phyloP scores from a whole-genome alignment of 768 basidiomycete species.

The Boletus bicolor region DNA sequence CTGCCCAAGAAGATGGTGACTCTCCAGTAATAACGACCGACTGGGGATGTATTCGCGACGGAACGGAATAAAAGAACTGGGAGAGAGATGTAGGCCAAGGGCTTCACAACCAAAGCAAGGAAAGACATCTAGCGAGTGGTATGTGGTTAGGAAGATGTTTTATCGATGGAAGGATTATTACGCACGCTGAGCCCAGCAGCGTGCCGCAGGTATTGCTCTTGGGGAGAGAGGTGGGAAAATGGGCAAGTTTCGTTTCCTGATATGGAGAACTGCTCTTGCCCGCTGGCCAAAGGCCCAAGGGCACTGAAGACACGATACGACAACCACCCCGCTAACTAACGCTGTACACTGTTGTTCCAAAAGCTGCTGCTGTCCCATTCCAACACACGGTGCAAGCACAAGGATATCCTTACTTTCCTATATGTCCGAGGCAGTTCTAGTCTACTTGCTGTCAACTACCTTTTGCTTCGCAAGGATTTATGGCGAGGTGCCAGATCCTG shows the following conservation, averaged over 20 bases:
- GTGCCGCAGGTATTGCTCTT: constrained; percentile 16
- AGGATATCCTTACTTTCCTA: background rate
- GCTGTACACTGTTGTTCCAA: background rate
- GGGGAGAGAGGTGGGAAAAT: constrained; percentile 33
- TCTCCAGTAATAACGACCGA: constrained; percentile 70
- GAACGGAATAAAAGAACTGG: constrained; percentile 65
- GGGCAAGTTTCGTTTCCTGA: background rate
- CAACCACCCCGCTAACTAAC: background rate
- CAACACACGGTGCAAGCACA: background rate
- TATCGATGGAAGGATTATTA: constrained; percentile 11
- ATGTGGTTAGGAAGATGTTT: constrained; percentile 10
- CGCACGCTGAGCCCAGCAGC: constrained; percentile 29
- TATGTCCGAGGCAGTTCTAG: background rate
- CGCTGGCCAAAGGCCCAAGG: background rate
- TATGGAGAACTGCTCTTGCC: background rate
- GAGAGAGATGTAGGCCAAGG: constrained; percentile 74
- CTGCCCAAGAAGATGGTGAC: constrained; percentile 69
- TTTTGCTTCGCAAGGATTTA: constrained; percentile 22
- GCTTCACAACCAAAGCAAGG: constrained; percentile 57
- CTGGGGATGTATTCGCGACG: constrained; percentile 51
- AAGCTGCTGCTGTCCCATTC: background rate
- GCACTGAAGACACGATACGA: background rate
- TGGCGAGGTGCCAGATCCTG: constrained; percentile 11
- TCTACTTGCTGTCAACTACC: background rate
- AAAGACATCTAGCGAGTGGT: constrained; percentile 52